Conservation (phyloP, 2,329 filamentous ascomycete species). For the Aspergillus carbonarius region DNA sequence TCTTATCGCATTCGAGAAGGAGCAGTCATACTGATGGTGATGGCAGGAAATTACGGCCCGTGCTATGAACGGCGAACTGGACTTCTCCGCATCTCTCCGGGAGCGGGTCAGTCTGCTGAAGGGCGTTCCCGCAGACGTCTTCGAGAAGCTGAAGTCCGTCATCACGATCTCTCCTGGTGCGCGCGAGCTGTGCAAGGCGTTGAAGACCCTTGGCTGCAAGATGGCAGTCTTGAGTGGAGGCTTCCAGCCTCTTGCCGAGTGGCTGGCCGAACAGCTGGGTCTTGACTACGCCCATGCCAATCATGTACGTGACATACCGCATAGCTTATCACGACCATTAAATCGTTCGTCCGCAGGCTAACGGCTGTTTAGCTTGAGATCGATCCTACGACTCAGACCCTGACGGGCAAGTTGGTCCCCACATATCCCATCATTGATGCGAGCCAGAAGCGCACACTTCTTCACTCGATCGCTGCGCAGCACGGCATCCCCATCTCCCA, state of each 20-base stretch:
- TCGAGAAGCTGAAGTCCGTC: conserved; percentile 70
- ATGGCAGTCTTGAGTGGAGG: conserved; percentile 90
- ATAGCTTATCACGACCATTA: background rate
- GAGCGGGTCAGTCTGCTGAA: conserved; percentile 78
- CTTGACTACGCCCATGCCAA: conserved; percentile 90
- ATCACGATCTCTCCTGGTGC: conserved; percentile 83
- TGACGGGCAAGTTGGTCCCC: conserved; percentile 59
- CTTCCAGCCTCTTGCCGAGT: conserved; percentile 83
- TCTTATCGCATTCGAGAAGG: background rate
- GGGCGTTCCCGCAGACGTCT: conserved; percentile 75
- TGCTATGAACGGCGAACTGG: conserved; percentile 93
- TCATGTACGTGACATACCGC: conserved; percentile 52
- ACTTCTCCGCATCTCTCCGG: conserved; percentile 81
- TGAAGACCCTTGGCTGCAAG: conserved; percentile 78
- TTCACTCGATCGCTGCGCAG: conserved; percentile 55
- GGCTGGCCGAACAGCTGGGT: conserved; percentile 77
- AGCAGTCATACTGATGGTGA: conserved; percentile 9
- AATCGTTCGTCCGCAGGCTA: conserved; percentile 4
- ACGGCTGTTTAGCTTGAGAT: conserved; percentile 46
- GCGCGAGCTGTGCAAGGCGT: conserved; percentile 66
- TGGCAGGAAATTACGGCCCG: conserved; percentile 76
- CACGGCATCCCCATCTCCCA: conserved; percentile 56
- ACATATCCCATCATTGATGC: conserved; percentile 59
- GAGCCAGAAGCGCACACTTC: conserved; percentile 56
- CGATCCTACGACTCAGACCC: conserved; percentile 44